Percentiles rank a stretch among this genome's conserved stretches.
Conservation (phyloP, 768 basidiomycete genomes). For the Harrya chromipes region DNA sequence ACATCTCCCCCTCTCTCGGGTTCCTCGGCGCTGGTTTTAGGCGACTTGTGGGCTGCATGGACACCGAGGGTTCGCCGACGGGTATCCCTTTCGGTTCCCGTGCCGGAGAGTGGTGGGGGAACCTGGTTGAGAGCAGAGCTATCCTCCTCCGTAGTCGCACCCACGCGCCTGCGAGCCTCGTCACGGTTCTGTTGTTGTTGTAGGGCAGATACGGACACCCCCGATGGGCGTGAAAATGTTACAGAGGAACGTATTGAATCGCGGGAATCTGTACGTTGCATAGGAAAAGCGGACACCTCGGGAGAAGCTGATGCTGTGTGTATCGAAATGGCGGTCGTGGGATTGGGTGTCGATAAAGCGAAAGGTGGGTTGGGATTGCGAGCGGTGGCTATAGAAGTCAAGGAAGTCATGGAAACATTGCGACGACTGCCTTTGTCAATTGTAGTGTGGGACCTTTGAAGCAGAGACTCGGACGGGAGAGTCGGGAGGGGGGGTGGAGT, state of each 20-base stretch:
- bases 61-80: conserved; percentile 38
- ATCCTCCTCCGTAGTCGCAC: conserved; percentile 26
- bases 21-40: conserved; percentile 34
- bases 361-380: conserved; percentile 43
- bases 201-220: conserved; percentile 51
- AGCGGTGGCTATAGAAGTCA: conserved; percentile 43
- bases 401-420: conserved; percentile 45
- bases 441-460: conserved; percentile 22
- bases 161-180: conserved; percentile 34
- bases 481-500: conserved; percentile 59
- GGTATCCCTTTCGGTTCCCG: conserved; percentile 50
- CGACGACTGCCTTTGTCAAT: conserved; percentile 33
- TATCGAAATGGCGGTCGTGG: conserved; percentile 65
- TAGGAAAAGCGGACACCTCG: conserved; percentile 26
- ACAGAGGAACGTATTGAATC: conserved; percentile 46
- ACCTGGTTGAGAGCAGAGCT: conserved; percentile 20
- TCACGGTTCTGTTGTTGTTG: conserved; percentile 49
- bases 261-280: conserved; percentile 48
- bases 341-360: conserved; percentile 49
- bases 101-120: conserved; percentile 37
- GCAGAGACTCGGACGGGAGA: conserved; percentile 55
- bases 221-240: conserved; percentile 64
- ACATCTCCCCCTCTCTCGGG: conserved; percentile 27
- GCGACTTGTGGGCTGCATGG: conserved; percentile 46
- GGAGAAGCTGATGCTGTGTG: conserved; percentile 58